Percentiles rank a stretch among this genome's conserved stretches.
phyloP scores from a whole-genome alignment of 805 yeast species.

The Cyberlindnera xylosilytica region DNA sequence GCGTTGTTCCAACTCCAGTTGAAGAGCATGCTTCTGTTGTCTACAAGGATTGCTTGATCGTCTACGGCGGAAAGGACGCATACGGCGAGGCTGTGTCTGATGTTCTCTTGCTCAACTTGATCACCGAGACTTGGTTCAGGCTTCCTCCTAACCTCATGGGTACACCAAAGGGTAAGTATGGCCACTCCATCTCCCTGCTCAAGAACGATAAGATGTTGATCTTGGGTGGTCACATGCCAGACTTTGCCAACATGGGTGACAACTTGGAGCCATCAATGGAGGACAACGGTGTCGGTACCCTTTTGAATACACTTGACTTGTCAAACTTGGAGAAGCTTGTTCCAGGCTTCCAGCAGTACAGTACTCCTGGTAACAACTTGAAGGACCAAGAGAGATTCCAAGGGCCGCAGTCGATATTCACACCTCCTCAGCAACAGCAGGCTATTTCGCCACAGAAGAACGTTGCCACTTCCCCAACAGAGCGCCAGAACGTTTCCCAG shows the following conservation, averaged over 20 bases:
- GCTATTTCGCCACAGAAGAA: constrained; percentile 9
- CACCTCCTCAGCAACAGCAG: constrained; percentile 14
- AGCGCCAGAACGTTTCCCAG: neutral
- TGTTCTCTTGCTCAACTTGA: constrained; percentile 73
- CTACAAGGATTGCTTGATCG: constrained; percentile 72
- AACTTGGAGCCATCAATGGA: constrained; percentile 51
- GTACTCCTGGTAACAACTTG: constrained; percentile 32
- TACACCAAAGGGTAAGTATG: constrained; percentile 79
- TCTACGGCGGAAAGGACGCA: constrained; percentile 85
- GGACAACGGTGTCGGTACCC: constrained; percentile 55
- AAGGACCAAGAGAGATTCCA: constrained; percentile 19
- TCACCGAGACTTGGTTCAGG: constrained; percentile 69
- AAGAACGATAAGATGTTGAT: constrained; percentile 67
- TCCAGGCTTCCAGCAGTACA: constrained; percentile 34
- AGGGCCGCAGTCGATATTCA: constrained; percentile 22
- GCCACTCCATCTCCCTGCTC: constrained; percentile 79
- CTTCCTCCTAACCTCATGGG: constrained; percentile 45
- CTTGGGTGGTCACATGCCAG: constrained; percentile 90
- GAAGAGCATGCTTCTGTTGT: constrained; percentile 89
- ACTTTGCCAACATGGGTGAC: constrained; percentile 50
- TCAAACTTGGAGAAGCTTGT: constrained; percentile 32
- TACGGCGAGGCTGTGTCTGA: constrained; percentile 66
- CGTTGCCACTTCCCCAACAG: neutral
- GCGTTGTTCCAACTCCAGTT: constrained; percentile 71
- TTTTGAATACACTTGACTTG: constrained; percentile 63